Evolutionary conservation across 495 filamentous ascomycete genomes (phyloP).

Genomic region (Annulohypoxylon nitens): DNA sequence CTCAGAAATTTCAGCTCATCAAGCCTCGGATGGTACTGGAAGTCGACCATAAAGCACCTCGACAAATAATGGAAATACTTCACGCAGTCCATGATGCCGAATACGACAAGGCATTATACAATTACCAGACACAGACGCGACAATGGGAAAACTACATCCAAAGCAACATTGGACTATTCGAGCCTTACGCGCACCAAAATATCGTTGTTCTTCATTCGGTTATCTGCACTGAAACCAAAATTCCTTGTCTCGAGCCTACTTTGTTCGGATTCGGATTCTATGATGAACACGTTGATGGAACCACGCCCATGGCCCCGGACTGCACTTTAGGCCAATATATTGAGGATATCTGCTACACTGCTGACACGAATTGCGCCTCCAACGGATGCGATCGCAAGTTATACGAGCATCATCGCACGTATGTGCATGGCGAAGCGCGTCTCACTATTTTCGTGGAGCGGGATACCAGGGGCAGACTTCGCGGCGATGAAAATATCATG

Average conservation of each 20-base stretch:
- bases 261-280: constrained; percentile 91
- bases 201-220: constrained; percentile 95
- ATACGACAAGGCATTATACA: constrained; percentile 93
- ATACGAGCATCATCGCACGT: constrained; percentile 95
- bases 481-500: constrained; percentile 80
- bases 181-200: constrained; percentile 93
- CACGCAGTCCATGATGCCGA: constrained; percentile 96
- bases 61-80: constrained; percentile 90
- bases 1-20: constrained; percentile 86
- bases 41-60: constrained; percentile 78
- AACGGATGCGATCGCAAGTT: constrained; percentile 91
- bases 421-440: constrained; percentile 95
- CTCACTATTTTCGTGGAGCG: constrained; percentile 89
- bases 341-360: constrained; percentile 85
- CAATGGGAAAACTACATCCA: constrained; percentile 95
- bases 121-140: constrained; percentile 92
- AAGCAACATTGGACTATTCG: constrained; percentile 86
- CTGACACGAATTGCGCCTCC: constrained; percentile 78
- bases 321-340: constrained; percentile 96
- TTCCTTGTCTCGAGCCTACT: constrained; percentile 92
- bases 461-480: constrained; percentile 59
- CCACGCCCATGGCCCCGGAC: constrained; percentile 77
- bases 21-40: constrained; percentile 94
- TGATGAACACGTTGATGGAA: constrained; percentile 79
- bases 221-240: constrained; percentile 89